phyloP scores from a whole-genome alignment of 805 yeast genomes.

The Nadsonia fulvescens region DNA sequence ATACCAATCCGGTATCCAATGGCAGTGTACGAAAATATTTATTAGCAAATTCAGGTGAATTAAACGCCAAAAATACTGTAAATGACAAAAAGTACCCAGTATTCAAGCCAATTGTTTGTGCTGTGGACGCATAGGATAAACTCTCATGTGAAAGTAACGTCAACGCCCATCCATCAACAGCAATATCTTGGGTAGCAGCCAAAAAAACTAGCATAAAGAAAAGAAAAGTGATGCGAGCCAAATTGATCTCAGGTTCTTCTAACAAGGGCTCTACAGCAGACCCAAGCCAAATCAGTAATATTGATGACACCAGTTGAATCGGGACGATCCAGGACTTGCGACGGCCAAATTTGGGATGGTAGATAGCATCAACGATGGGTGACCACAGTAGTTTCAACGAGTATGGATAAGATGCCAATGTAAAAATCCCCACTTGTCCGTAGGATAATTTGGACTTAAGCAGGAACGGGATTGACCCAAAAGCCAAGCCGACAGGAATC shows the following conservation, averaged over 20 bases:
- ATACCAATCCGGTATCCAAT: conserved; percentile 41
- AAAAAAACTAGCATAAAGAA: conserved; percentile 68
- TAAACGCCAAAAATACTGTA: conserved; percentile 78
- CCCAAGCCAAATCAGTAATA: conserved; percentile 52
- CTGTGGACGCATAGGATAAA: conserved; percentile 85
- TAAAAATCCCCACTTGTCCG: conserved; percentile 78
- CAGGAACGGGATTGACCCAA: conserved; percentile 84
- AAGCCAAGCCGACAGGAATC: conserved; percentile 90
- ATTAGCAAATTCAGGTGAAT: conserved; percentile 85
- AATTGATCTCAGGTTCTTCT: conserved; percentile 20
- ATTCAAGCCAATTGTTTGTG: conserved; percentile 90
- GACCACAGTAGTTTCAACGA: conserved; percentile 87
- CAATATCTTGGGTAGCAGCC: conserved; percentile 96
- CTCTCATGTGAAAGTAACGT: conserved; percentile 66
- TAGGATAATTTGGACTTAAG: conserved; percentile 68
- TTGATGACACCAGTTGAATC: conserved; percentile 64
- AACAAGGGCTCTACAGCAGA: conserved; percentile 27
- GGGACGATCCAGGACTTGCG: conserved; percentile 92
- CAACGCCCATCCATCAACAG: conserved; percentile 98
- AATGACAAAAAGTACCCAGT: conserved; percentile 84
- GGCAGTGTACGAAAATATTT: conserved; percentile 55
- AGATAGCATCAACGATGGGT: conserved; percentile 85
- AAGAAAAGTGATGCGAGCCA: conserved; percentile 41
- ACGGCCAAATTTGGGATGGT: conserved; percentile 49
- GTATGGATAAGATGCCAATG: conserved; percentile 89